Percentiles rank a stretch among this genome's conserved stretches.
Evolutionary conservation across 1,284 basidiomycete species (phyloP).

Genomic region (Phylloporus sp.): DNA sequence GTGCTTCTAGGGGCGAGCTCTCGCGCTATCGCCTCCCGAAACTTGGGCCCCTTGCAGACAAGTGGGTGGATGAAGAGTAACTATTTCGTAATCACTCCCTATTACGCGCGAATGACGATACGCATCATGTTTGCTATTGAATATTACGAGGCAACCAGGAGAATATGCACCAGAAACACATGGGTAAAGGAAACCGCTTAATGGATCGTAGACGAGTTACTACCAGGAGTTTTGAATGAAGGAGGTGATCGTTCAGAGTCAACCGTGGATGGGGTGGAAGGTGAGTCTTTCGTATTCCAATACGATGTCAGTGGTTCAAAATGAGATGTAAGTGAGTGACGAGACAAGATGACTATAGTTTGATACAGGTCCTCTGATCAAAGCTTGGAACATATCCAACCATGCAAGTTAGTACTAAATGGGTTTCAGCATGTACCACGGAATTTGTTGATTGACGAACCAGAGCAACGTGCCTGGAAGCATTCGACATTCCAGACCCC

Average conservation of each 20-base stretch:
- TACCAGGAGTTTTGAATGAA: too few species aligned
- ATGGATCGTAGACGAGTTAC: too few species aligned
- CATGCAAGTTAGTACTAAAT: constrained; percentile 19
- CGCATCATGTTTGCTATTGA: background rate
- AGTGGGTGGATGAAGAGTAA: constrained; percentile 75
- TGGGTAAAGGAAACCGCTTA: too few species aligned
- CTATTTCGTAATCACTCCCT: background rate
- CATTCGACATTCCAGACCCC: constrained; percentile 74
- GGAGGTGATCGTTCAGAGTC: too few species aligned
- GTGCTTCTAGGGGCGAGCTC: constrained; percentile 57
- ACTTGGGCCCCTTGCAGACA: constrained; percentile 72
- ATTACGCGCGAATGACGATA: constrained; percentile 3
- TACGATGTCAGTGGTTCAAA: too few species aligned
- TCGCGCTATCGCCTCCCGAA: constrained; percentile 66
- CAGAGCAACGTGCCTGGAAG: constrained; percentile 41
- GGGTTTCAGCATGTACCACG: background rate
- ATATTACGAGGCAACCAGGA: constrained; percentile 5
- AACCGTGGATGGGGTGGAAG: too few species aligned
- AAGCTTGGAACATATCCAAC: constrained; percentile 20
- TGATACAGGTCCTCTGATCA: constrained; percentile 22
- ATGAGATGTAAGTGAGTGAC: background rate
- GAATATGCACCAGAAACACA: background rate
- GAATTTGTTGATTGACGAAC: constrained; percentile 16
- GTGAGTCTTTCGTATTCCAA: too few species aligned
- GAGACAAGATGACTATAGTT: constrained; percentile 12